Evolutionary conservation across 352 stramenopile genomes (phyloP), one percentile per base, ranked within the genome.

Genomic region (Aphanomyces invadans): DNA sequence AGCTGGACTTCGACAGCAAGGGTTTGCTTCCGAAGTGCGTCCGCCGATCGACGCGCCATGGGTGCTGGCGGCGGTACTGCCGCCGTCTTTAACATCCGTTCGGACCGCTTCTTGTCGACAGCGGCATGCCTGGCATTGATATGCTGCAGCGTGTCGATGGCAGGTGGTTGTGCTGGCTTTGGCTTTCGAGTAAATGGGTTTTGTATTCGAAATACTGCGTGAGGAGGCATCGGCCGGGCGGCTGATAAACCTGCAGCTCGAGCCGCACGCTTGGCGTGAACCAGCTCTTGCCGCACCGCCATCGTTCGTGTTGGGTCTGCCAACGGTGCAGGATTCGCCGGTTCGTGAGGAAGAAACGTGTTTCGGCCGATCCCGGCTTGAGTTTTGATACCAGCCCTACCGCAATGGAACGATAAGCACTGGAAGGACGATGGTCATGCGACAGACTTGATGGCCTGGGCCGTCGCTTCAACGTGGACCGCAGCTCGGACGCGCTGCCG

Each of bases 361-460:
- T 57, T 57, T n/a, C 36, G n/a, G 21, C 49, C 21, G 23, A 33
- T 17, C 7, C 21, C 49, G 19, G 19, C 29, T 29, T 57, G 21
- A 19, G 25, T 26, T 29, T 57, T 57, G 49, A 57, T 26, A 23
- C 21, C 21, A 17, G 4, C 11, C 25, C 49, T 57, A 57, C 19
- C 7, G 0, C 1, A n/a, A 57, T 57, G 25, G 7, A 17, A 17
- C 17, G 38, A 52, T 57, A 12, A 42, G 12, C 49, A 57, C 17
- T 21, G 19, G 9, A 32, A 33, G 25, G n/a, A 57, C 4, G 12
- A 38, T 21, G 29, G 12, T n/a, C 15, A 21, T 0, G 36, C 0
- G n/a, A 12, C 59, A 44, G 4, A 67, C 60, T 67, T 67, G 45
- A 67, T 67, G 4, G 10, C 11, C 4, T 59, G 17, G 21, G 60